These are phyloP conservation scores for Ophiostoma novo-ulmi DNA, from an alignment of 2,329 filamentous ascomycete species.

Conservation along the genomic window DNA sequence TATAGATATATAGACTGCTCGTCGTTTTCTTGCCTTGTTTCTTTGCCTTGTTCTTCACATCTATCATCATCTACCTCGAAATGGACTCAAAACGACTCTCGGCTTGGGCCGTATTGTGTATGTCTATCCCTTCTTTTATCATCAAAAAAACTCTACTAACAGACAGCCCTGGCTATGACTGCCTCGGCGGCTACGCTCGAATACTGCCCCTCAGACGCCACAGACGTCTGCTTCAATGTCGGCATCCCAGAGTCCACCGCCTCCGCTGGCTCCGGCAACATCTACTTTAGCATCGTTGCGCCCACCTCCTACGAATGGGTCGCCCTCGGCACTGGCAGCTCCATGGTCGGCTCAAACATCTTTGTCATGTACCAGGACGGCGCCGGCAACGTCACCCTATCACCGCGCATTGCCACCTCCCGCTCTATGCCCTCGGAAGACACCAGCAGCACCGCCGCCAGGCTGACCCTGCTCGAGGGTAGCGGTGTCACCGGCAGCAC, in stretches of 20 bases:
- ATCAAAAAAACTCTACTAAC: background rate
- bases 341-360: slow-evolving; percentile 55
- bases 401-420: slow-evolving; percentile 47
- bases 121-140: background rate
- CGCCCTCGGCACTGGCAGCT: slow-evolving; percentile 50
- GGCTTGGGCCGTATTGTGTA: slow-evolving; percentile 17
- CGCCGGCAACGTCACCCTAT: slow-evolving; percentile 56
- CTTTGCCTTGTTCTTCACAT: background rate
- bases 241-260: slow-evolving; percentile 50
- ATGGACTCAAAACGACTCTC: background rate
- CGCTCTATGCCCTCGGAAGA: slow-evolving; percentile 47
- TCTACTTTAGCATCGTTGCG: slow-evolving; percentile 58
- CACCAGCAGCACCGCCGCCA: slow-evolving; percentile 36
- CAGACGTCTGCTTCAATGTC: slow-evolving; percentile 50
- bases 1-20: background rate
- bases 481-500: slow-evolving; percentile 49
- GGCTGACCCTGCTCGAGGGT: slow-evolving; percentile 52
- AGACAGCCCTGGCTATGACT: slow-evolving; percentile 19
- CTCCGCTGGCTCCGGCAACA: slow-evolving; percentile 46
- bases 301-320: slow-evolving; percentile 53
- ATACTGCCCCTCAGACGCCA: slow-evolving; percentile 39
- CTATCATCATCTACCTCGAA: background rate
- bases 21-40: background rate
- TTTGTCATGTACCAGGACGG: slow-evolving; percentile 59
- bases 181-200: slow-evolving; percentile 17